Evolutionary conservation across 306 rosid genomes (phyloP).

Genomic region (Macrotyloma uniflorum): DNA sequence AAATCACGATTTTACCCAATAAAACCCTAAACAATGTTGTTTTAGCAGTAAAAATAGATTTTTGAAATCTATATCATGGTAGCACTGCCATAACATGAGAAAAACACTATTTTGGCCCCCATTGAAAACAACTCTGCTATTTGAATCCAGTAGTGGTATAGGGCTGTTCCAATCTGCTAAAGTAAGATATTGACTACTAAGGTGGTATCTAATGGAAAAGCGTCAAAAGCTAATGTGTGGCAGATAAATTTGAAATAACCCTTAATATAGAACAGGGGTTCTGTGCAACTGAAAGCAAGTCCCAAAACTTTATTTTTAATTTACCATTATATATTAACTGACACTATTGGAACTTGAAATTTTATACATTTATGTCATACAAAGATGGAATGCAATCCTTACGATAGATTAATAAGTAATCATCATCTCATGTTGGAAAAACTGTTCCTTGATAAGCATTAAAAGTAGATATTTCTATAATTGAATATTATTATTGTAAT

Average conservation of each 20-base stretch:
- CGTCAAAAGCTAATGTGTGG: conserved; percentile 30
- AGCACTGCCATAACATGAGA: not conserved
- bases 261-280: not conserved
- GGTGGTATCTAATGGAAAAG: conserved; percentile 15
- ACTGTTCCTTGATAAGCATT: conserved; percentile 12
- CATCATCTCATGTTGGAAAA: conserved; percentile 17
- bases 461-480: conserved; percentile 20
- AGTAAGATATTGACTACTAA: not conserved
- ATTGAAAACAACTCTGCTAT: not conserved
- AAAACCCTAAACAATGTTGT: not conserved
- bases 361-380: conserved; percentile 9
- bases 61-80: not conserved
- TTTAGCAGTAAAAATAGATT: not conserved
- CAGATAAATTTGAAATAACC: not conserved
- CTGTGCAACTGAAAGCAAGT: not conserved
- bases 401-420: conserved; percentile 1
- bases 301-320: conserved; percentile 11
- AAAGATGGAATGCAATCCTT: conserved; percentile 34
- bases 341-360: conserved; percentile 3
- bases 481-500: conserved; percentile 8
- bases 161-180: not conserved
- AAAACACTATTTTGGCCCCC: not conserved
- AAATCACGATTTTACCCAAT: not conserved
- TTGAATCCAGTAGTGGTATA: not conserved
- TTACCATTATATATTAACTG: conserved; percentile 4